Conservation (phyloP, 805 yeast genomes). For the Huiozyma sinensis region DNA sequence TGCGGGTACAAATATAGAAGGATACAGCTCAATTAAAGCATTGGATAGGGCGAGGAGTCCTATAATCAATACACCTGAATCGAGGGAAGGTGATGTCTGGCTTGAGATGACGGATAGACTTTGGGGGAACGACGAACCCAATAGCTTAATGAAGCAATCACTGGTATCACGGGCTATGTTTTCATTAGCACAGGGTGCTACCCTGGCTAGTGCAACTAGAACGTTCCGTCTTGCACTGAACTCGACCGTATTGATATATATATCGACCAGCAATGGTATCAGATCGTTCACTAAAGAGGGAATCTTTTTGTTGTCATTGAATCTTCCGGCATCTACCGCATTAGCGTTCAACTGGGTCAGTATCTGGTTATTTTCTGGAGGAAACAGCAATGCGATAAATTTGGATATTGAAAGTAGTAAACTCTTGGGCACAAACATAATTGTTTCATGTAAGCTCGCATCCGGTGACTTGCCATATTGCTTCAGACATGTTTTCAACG, state of each 20-base stretch:
- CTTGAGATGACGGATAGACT: conserved; percentile 29
- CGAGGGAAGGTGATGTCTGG: conserved; percentile 12
- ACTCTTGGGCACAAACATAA: conserved; percentile 68
- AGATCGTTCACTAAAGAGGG: conserved; percentile 34
- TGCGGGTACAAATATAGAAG: conserved; percentile 34
- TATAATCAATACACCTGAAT: conserved; percentile 34
- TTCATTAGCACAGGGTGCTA: conserved; percentile 33
- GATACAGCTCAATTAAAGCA: conserved; percentile 34
- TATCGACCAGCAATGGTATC: conserved; percentile 45
- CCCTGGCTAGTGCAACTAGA: conserved; percentile 42
- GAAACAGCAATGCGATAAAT: conserved; percentile 48
- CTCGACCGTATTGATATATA: conserved; percentile 67
- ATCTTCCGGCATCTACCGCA: conserved; percentile 14
- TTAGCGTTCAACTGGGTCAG: conserved; percentile 17
- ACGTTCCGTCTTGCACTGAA: conserved; percentile 49
- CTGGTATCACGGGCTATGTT: conserved; percentile 27
- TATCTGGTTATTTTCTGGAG: conserved; percentile 29
- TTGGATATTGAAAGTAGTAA: conserved; percentile 43
- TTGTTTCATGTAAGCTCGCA: conserved; percentile 48
- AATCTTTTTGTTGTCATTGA: conserved; percentile 15
- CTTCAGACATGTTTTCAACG: conserved; percentile 40
- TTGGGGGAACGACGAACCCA: conserved; percentile 55
- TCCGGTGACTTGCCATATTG: conserved; percentile 34
- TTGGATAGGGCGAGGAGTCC: conserved; percentile 43
- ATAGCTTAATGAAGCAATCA: conserved; percentile 34